Evolutionary conservation across 2,329 filamentous ascomycete species (phyloP), one percentile per base, ranked within the genome.

Genomic region (Venturia aucupariae): DNA sequence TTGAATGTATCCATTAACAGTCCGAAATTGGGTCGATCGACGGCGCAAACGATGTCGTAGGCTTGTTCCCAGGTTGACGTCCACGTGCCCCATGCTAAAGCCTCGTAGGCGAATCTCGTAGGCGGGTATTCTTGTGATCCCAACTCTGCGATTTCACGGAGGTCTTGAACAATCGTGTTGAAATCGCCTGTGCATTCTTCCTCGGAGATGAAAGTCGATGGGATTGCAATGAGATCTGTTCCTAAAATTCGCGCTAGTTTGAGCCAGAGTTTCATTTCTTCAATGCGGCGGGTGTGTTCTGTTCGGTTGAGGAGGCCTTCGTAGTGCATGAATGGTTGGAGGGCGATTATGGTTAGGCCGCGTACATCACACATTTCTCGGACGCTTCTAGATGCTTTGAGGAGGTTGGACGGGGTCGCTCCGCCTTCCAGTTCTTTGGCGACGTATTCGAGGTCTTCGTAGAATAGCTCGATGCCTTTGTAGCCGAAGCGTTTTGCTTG

Each of bases 1-100:
- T 92, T 90, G 77, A 90, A 92, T 0, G 86, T 90, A 74, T 92
- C 89, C 30, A 92, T 79, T 71, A 88, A 91, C 48, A 91, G 77
- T 8, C 89, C 89, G 71, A 92, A 90, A 74, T 92, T 92, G 10
- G 81, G 74, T 8, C 87, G 75, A 72, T 90, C 79, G 35, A 92
- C 88, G 2, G 76, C 76, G 68, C 80, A 75, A 0, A 92, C 84
- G 2, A 91, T 77, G 7, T 86, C 83, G 86, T 87, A 93, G 68
- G 82, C 84, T 13, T 78, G 76, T 72, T 92, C 88, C 90, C 90
- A 93, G 0, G 80, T 85, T 71, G 90, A 81, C 65, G 86, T 78
- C 62, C 84, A 80, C 0, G 88, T 90, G 11, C 87, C 88, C 84
- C 86, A 93, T 68, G 82, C 85, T 3, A 93, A 78, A 10, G 83